A percentile compares a stretch with the other conserved stretches of the same genome.
phyloP scores from a whole-genome alignment of 495 filamentous ascomycete genomes.

The Jackrogersella minutella region DNA sequence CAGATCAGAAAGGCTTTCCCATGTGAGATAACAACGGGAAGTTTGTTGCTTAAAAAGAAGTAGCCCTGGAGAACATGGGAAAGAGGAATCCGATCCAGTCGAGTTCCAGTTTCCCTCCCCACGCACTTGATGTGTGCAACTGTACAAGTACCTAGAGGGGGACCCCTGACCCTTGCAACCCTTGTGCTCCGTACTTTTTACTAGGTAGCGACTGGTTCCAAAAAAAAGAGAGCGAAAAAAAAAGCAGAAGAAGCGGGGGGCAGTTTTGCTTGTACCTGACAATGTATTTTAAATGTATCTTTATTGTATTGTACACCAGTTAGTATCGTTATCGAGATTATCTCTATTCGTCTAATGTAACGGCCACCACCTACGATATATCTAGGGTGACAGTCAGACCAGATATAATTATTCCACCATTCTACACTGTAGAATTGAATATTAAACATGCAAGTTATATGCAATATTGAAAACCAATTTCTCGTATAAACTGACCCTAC shows the following conservation, averaged over 20 bases:
- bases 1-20: conserved; percentile 22
- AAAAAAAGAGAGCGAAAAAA: too few relatives aligned
- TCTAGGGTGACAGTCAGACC: background rate
- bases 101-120: conserved; percentile 35
- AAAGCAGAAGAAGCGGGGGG: conserved; percentile 38
- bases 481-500: conserved; percentile 13
- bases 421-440: background rate
- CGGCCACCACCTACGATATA: background rate
- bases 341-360: background rate
- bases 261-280: conserved; percentile 29
- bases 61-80: conserved; percentile 35
- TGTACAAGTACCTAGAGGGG: background rate
- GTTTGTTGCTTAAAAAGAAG: conserved; percentile 45
- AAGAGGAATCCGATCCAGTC: conserved; percentile 45
- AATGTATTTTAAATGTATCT: conserved; percentile 26
- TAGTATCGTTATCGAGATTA: conserved; percentile 13
- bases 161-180: conserved; percentile 1
- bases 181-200: background rate
- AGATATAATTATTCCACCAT: background rate
- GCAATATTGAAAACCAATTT: background rate
- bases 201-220: conserved; percentile 20
- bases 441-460: background rate
- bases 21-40: conserved; percentile 36
- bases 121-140: conserved; percentile 18
- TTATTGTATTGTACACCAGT: conserved; percentile 11